A percentile compares a stretch with the other conserved stretches of the same genome.
Conservation (phyloP, 75 land plant species). For the Cupressus sempervirens region DNA sequence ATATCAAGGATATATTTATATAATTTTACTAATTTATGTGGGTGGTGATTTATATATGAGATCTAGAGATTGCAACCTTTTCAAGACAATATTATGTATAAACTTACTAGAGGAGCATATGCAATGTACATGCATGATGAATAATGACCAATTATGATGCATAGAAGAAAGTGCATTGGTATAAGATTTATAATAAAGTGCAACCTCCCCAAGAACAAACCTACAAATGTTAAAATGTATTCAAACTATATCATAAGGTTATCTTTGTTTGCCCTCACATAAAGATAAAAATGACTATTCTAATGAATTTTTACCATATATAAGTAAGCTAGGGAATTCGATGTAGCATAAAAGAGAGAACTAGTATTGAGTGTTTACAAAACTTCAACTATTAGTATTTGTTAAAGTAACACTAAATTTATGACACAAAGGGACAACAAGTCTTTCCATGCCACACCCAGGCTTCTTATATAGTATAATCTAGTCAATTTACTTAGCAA, state of each 20-base stretch:
- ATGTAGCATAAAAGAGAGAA: conserved; percentile 94
- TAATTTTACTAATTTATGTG: too few species aligned
- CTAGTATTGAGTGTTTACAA: conserved; percentile 98
- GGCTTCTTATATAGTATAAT: background rate
- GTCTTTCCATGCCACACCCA: background rate
- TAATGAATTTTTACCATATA: conserved; percentile 77
- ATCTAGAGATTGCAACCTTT: background rate
- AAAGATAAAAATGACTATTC: background rate
- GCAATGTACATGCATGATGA: conserved; percentile 94
- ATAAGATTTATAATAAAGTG: conserved; percentile 96
- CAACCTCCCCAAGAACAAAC: conserved; percentile 99
- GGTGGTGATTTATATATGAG: too few species aligned
- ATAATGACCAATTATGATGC: conserved; percentile 93
- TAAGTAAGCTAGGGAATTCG: conserved; percentile 92
- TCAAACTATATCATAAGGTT: background rate
- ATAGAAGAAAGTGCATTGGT: conserved; percentile 93
- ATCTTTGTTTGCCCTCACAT: background rate
- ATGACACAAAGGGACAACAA: background rate
- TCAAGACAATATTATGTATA: background rate
- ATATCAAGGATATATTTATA: too few species aligned
- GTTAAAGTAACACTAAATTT: background rate
- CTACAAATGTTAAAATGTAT: conserved; percentile 28
- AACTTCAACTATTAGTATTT: background rate
- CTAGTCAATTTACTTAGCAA: background rate
- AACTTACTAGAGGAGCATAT: conserved; percentile 91